These are phyloP conservation scores for Salvia splendens DNA, from an alignment of 257 asterid species.

Conservation along the genomic window DNA sequence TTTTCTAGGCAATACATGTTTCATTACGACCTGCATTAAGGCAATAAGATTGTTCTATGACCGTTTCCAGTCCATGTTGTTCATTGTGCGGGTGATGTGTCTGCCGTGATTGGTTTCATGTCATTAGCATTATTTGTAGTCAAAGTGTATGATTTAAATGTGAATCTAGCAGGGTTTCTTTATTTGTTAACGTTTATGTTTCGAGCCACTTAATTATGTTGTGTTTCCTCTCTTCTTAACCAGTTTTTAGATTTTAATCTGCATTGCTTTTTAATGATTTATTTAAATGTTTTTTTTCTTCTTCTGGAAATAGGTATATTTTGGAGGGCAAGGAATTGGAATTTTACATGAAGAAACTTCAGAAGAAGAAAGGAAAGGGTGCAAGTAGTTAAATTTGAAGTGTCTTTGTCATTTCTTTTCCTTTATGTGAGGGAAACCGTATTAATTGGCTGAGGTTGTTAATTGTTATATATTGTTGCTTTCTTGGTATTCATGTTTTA, in stretches of 20 bases:
- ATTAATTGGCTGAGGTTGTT: too few species aligned
- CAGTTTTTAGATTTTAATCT: neutral
- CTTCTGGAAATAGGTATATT: constrained; percentile 40
- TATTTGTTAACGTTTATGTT: too few species aligned
- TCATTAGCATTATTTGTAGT: neutral
- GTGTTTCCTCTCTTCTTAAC: neutral
- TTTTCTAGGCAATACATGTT: neutral
- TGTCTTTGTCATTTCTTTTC: too few species aligned
- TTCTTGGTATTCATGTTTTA: constrained; percentile 11
- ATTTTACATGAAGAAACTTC: constrained; percentile 59
- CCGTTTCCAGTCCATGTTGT: too few species aligned
- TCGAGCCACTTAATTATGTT: too few species aligned
- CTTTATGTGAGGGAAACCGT: too few species aligned
- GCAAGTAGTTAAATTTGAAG: constrained; percentile 38
- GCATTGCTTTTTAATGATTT: neutral
- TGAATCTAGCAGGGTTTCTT: too few species aligned
- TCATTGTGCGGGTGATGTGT: neutral
- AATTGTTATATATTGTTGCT: constrained; percentile 6
- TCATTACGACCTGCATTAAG: too few species aligned
- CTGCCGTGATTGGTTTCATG: neutral
- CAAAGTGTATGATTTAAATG: too few species aligned
- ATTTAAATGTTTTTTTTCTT: neutral
- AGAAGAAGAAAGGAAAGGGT: constrained; percentile 65
- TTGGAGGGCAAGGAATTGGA: constrained; percentile 66
- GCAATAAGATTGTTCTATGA: neutral